A percentile compares a stretch with the other conserved stretches of the same genome.
Evolutionary conservation across 2,329 filamentous ascomycete genomes (phyloP).

Genomic region (Aspergillus awamori): DNA sequence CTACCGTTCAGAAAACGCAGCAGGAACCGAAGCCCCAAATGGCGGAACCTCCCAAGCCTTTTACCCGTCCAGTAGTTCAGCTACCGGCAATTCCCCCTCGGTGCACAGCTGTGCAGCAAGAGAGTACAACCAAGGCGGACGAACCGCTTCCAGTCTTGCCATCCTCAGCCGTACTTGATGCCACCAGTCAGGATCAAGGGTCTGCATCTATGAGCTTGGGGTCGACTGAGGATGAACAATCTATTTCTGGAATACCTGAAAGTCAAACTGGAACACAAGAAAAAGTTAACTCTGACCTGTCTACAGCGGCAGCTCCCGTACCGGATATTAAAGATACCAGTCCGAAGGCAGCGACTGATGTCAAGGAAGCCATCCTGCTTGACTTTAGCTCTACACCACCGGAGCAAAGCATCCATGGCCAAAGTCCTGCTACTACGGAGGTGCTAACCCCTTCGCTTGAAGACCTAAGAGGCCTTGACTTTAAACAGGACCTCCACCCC

Average conservation of each 20-base stretch:
- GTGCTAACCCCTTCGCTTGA: constrained; percentile 20
- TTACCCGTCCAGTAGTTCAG: not conserved
- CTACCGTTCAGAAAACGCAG: not conserved
- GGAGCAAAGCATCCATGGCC: not conserved
- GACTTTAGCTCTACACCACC: constrained; percentile 24
- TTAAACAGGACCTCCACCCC: constrained; percentile 4
- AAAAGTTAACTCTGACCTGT: not conserved
- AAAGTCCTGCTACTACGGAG: not conserved
- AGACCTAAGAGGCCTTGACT: constrained; percentile 28
- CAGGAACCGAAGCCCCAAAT: not conserved
- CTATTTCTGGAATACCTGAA: not conserved
- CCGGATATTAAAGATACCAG: not conserved
- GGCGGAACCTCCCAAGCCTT: not conserved
- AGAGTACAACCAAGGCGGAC: not conserved
- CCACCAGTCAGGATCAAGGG: not conserved
- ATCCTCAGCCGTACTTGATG: not conserved
- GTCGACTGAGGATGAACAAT: not conserved
- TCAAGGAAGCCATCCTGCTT: constrained; percentile 22
- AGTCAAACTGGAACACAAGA: not conserved
- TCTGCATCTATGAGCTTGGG: not conserved
- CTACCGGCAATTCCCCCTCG: not conserved
- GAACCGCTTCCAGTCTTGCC: not conserved
- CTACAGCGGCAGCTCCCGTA: not conserved
- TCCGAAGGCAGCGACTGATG: not conserved
- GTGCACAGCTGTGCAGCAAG: not conserved